Percentiles rank a stretch among this genome's conserved stretches.
Evolutionary conservation across 192 early-diverging fungal species (phyloP).

Genomic region (Spizellomyces punctatus): DNA sequence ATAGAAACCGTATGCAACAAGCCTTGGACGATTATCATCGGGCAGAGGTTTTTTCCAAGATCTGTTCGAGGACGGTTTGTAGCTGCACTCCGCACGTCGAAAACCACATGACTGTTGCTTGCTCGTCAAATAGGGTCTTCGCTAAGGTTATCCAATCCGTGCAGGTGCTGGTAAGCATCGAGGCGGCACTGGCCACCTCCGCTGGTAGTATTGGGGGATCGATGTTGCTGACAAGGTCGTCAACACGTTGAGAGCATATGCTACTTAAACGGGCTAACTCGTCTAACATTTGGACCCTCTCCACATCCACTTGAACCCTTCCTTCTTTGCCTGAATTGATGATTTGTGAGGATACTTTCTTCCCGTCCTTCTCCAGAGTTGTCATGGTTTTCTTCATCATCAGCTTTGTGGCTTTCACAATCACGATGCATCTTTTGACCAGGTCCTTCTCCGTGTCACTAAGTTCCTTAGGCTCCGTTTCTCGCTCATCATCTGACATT

Average conservation of each 20-base stretch:
- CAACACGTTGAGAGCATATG: background rate
- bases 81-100: constrained; percentile 17
- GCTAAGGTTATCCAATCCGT: background rate
- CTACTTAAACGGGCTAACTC: background rate
- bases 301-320: background rate
- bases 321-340: background rate
- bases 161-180: background rate
- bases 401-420: constrained; percentile 20
- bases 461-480: background rate
- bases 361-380: background rate
- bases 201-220: background rate
- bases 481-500: constrained; percentile 1
- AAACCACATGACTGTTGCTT: constrained; percentile 9
- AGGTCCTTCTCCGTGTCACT: constrained; percentile 14
- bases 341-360: background rate
- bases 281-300: background rate
- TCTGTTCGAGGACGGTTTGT: constrained; percentile 7
- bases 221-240: constrained; percentile 3
- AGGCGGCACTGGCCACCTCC: background rate
- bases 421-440: constrained; percentile 7
- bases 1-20: too few relatives aligned
- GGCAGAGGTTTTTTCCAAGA: constrained; percentile 1
- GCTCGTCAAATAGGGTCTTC: constrained; percentile 19
- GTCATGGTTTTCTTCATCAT: constrained; percentile 2
- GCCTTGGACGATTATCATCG: background rate